phyloP scores from a whole-genome alignment of 83 land plant genomes.

The Thuja plicata region DNA sequence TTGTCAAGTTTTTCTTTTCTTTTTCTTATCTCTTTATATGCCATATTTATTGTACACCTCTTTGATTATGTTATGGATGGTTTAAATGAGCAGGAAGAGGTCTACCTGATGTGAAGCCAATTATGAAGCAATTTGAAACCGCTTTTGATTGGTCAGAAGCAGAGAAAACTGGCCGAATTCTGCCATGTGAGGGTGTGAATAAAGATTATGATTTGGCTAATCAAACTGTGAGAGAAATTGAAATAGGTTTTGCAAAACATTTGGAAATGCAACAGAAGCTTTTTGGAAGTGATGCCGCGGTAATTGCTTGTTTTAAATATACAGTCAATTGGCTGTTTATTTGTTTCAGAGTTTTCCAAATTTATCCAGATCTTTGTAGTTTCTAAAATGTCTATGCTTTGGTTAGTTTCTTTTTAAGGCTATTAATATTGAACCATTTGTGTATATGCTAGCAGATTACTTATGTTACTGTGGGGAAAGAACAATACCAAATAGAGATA shows the following conservation, averaged over 20 bases:
- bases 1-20: neutral
- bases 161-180: constrained; percentile 72
- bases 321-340: neutral
- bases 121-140: constrained; percentile 71
- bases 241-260: constrained; percentile 46
- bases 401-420: neutral
- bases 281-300: constrained; percentile 58
- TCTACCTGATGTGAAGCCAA: constrained; percentile 46
- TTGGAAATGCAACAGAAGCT: constrained; percentile 64
- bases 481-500: constrained; percentile 77
- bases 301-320: constrained; percentile 11
- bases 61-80: neutral
- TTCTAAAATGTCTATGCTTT: neutral
- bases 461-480: constrained; percentile 91
- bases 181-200: constrained; percentile 83
- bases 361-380: neutral
- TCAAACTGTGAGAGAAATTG: constrained; percentile 42
- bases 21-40: neutral
- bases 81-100: constrained; percentile 54
- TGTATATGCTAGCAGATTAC: constrained; percentile 47
- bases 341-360: neutral
- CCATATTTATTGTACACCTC: constrained; percentile 4
- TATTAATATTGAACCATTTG: neutral
- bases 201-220: constrained; percentile 72
- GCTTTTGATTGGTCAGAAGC: constrained; percentile 97